Base-by-base conservation (phyloP, 257 asterid genomes). In the Apocynum venetum region DNA sequence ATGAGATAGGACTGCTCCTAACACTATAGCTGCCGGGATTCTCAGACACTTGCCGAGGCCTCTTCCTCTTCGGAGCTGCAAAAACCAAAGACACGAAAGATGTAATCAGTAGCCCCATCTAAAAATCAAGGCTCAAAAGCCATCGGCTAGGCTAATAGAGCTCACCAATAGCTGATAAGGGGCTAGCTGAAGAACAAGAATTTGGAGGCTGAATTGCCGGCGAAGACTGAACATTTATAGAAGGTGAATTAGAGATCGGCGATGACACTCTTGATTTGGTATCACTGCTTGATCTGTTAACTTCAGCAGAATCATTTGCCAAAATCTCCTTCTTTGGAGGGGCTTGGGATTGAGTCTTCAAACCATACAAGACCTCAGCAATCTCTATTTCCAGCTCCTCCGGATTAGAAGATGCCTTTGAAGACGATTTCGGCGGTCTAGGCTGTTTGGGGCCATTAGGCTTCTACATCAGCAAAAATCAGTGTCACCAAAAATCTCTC, bases 301-400 rank as follows among this genome's bases (percentile, higher is more conserved):
- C 84, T 82, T 95, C 98, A 67, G 84, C 87, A 2, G 96, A 80
- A 52, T 91, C 97, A 78, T 31, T 83, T 6, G 83, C 49, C 74
- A 49, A 70, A 73, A 72, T 72, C 51, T 91, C 96, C 63, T 90
- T 91, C 88, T 89, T 90, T 0, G 92, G 79, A 79, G 96, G 96
- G 56, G 83, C 92, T 67, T 87, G 97, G 17, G 97, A 85, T 73
- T 88, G 97, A 67, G 89, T 91, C 94, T 79, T 95, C 92, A 96
- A 74, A 1, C 95, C 99, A 61, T 80, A 93, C 77, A 96, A 76
- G 8, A 96, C 98, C 87, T 93, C 97, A 1, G 99, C 99, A 46
- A 96, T 93, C 81, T 96, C 99, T 51, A 96, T 86, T 92, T 96
- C 99, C 6, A 93, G 77, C 84, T 93, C 97, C 85, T 95, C 99